Evolutionary conservation across 495 filamentous ascomycete genomes (phyloP).

Genomic region (Aspergillus baeticus): DNA sequence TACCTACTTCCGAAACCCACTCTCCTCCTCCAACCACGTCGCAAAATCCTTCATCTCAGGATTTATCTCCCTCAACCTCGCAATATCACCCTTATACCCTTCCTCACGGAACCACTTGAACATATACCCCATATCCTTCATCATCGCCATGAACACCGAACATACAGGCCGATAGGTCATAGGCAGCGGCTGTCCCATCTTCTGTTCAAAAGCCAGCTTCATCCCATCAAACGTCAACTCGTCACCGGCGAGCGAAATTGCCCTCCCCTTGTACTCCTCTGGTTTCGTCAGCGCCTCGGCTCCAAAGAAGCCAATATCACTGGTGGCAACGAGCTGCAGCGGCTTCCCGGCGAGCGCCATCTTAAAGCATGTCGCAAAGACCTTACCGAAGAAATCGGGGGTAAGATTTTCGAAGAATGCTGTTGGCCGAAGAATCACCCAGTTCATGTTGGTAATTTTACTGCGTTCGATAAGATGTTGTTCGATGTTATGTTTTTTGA

Average conservation of each 20-base stretch:
- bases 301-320: conserved; percentile 65
- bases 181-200: conserved; percentile 49
- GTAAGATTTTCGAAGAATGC: conserved; percentile 70
- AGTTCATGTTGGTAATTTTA: conserved; percentile 46
- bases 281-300: conserved; percentile 56
- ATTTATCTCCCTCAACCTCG: conserved; percentile 46
- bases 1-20: conserved; percentile 23
- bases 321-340: conserved; percentile 56
- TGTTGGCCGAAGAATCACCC: conserved; percentile 59
- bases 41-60: conserved; percentile 58
- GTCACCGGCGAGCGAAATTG: conserved; percentile 59
- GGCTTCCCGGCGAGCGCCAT: conserved; percentile 46
- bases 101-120: conserved; percentile 61
- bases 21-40: conserved; percentile 60
- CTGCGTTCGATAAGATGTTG: conserved; percentile 49
- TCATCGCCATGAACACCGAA: conserved; percentile 36
- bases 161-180: conserved; percentile 45
- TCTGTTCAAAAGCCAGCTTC: conserved; percentile 46
- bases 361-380: conserved; percentile 55
- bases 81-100: conserved; percentile 61
- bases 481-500: conserved; percentile 64
- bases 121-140: conserved; percentile 59
- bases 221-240: conserved; percentile 53
- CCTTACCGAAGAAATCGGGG: conserved; percentile 56
- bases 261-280: conserved; percentile 41